These are phyloP conservation scores for Penicillium silybi DNA, from an alignment of 495 filamentous ascomycete genomes.

Conservation along the genomic window DNA sequence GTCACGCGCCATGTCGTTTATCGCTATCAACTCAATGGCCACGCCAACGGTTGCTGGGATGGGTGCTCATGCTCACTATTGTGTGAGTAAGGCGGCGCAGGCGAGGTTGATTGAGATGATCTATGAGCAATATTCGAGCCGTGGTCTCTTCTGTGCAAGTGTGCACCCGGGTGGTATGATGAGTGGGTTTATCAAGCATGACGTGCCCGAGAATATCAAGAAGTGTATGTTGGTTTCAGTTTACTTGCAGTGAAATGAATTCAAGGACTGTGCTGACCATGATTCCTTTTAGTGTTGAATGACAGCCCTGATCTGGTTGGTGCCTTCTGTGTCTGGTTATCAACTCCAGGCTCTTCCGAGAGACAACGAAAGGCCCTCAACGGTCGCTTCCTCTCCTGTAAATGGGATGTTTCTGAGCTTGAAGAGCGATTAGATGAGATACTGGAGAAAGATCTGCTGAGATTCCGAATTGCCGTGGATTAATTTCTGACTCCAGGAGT, in stretches of 20 bases:
- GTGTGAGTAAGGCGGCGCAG: slow-evolving; percentile 37
- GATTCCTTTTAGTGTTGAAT: slow-evolving; percentile 7
- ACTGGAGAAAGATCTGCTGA: slow-evolving; percentile 24
- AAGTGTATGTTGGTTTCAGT: not conserved
- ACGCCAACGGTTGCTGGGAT: slow-evolving; percentile 18
- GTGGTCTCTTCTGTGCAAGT: slow-evolving; percentile 38
- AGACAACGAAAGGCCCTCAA: slow-evolving; percentile 28
- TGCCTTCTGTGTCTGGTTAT: slow-evolving; percentile 38
- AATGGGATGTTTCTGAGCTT: slow-evolving; percentile 43
- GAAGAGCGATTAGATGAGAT: slow-evolving; percentile 39
- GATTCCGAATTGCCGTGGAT: slow-evolving; percentile 6
- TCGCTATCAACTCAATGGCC: slow-evolving; percentile 27
- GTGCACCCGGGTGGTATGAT: slow-evolving; percentile 47
- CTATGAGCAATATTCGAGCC: slow-evolving; percentile 33
- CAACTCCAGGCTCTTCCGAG: slow-evolving; percentile 11
- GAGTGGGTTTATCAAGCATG: slow-evolving; percentile 27
- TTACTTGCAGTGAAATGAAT: not conserved
- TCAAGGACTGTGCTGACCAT: not conserved
- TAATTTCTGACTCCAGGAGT: not conserved
- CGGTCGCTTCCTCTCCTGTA: slow-evolving; percentile 35
- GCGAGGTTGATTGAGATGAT: slow-evolving; percentile 43
- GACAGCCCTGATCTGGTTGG: slow-evolving; percentile 39
- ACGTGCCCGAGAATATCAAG: not conserved
- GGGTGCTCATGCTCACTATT: slow-evolving; percentile 28
- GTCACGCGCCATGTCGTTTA: slow-evolving; percentile 24